These are phyloP conservation scores for Mucor racemosus DNA, from an alignment of 371 early-diverging fungal genomes.

Conservation along the genomic window DNA sequence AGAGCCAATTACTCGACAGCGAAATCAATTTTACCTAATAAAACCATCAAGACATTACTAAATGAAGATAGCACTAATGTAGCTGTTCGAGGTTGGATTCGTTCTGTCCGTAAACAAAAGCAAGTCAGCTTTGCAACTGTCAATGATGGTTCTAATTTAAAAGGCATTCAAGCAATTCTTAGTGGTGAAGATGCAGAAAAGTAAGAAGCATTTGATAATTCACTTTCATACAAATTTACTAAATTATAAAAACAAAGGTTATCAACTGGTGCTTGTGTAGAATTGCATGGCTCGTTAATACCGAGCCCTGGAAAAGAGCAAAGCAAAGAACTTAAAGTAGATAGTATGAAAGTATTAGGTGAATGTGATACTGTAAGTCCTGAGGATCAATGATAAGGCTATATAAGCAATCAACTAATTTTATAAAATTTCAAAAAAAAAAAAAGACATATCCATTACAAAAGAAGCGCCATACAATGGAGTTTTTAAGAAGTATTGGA, in stretches of 20 bases:
- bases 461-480: slow-evolving; percentile 82
- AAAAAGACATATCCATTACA: slow-evolving; percentile 86
- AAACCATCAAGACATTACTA: slow-evolving; percentile 25
- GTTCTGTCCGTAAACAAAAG: slow-evolving; percentile 83
- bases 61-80: slow-evolving; percentile 24
- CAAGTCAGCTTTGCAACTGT: slow-evolving; percentile 75
- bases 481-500: slow-evolving; percentile 79
- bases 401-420: not conserved
- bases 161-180: slow-evolving; percentile 78
- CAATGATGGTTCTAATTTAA: slow-evolving; percentile 75
- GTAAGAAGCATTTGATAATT: slow-evolving; percentile 49
- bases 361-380: slow-evolving; percentile 62
- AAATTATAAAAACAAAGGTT: slow-evolving; percentile 31
- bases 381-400: not conserved
- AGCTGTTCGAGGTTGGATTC: slow-evolving; percentile 81
- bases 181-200: slow-evolving; percentile 57
- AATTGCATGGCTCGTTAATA: slow-evolving; percentile 67
- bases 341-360: slow-evolving; percentile 63
- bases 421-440: too few species aligned
- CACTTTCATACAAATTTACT: not conserved
- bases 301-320: slow-evolving; percentile 78
- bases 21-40: slow-evolving; percentile 26
- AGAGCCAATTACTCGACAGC: slow-evolving; percentile 13
- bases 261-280: slow-evolving; percentile 74
- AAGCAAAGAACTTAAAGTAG: slow-evolving; percentile 73